phyloP scores from a whole-genome alignment of 2,329 filamentous ascomycete species.

The Cordyceps militaris region DNA sequence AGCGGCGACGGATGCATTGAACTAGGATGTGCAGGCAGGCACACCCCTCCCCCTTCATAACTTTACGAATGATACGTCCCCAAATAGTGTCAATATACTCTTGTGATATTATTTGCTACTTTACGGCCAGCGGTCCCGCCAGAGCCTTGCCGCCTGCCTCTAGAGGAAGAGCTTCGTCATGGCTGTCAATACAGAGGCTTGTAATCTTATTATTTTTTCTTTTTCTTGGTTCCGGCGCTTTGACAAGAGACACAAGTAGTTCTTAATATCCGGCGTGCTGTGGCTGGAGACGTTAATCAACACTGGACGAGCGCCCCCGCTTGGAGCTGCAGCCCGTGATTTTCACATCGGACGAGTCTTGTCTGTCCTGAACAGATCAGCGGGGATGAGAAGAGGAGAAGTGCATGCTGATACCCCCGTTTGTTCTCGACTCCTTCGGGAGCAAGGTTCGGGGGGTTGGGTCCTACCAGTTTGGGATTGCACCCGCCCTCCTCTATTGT shows the following conservation, averaged over 20 bases:
- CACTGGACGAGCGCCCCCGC: slow-evolving; percentile 1
- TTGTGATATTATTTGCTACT: background rate
- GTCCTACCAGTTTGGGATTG: background rate
- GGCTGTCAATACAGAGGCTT: background rate
- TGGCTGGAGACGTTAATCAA: background rate
- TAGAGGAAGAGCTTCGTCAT: background rate
- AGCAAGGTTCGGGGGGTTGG: background rate
- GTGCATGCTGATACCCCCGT: background rate
- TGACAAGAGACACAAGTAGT: background rate
- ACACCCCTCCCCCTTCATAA: background rate
- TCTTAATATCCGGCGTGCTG: background rate
- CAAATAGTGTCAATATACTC: background rate
- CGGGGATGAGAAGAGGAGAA: background rate
- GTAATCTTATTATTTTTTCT: background rate
- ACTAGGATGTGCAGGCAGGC: slow-evolving; percentile 1
- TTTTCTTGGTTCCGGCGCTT: background rate
- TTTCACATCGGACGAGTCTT: slow-evolving; percentile 8
- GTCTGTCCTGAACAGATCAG: slow-evolving; percentile 3
- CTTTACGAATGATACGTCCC: background rate
- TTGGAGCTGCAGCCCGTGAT: background rate
- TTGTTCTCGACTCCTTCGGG: slow-evolving; percentile 5
- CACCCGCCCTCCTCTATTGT: background rate
- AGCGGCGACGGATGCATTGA: background rate
- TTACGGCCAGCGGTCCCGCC: background rate
- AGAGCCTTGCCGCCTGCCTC: background rate